Evolutionary conservation across 352 stramenopile genomes (phyloP), one percentile per base, ranked within the genome.

Genomic region (Phytophthora tubulina): DNA sequence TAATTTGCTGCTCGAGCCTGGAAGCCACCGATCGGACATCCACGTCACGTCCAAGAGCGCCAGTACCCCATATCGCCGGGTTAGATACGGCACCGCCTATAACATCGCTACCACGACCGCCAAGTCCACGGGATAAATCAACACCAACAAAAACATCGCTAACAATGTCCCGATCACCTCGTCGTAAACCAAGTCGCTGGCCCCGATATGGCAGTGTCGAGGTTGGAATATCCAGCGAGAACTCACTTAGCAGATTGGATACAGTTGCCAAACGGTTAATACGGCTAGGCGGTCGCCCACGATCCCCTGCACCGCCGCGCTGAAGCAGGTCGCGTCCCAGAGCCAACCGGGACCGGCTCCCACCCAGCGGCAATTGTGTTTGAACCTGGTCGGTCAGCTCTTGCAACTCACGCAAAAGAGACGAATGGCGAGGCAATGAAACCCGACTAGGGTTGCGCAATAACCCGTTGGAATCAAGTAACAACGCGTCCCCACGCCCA

Each of bases 201-300:
- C 55, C 58, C 13, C 75, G 67, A 30, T 75, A 76, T 33, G 67
- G 72, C 45, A 81, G 50, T 46, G 60, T 62, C 10, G 81, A 81
- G 7, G 73, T 78, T 7, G 86, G 86, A 33, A 94, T 89, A 51
- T 95, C 87, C 14, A 96, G 70, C 6, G 89, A 94, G 61, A 96
- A 94, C 39, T 96, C 89, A 35, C 85, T 95, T 15, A 96, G 71
- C 33, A 96, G 50, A 54, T 94, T 93, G 0, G 87, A 93, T 5
- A 94, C 79, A 11, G 86, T 75, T 36, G 87, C 91, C 51, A 93
- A 69, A 15, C 84, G 79, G 57, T 86, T 94, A 27, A 67, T 85
- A 62, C 62, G 89, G 76, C 71, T 90, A 21, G 86, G 84, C 11
- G 87, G 87, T 36, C 85, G 82, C 3, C 83, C 78, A 8, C 85